These are phyloP conservation scores for Wickerhamiella sorbophila DNA, from an alignment of 805 yeast genomes.

Conservation along the genomic window DNA sequence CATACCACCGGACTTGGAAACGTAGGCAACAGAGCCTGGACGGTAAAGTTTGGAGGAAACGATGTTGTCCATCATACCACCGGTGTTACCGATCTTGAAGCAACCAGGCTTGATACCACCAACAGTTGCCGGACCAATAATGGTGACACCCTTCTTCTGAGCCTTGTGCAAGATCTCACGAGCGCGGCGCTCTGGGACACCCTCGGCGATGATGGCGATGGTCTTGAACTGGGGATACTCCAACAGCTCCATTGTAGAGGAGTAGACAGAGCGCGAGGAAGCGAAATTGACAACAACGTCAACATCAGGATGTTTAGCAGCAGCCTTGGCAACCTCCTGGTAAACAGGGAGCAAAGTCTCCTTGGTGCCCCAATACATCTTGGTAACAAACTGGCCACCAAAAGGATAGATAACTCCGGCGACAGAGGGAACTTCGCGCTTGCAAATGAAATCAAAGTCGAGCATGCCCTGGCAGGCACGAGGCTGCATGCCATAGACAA, in stretches of 20 bases:
- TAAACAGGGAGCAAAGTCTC: constrained; percentile 33
- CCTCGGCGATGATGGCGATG: constrained; percentile 36
- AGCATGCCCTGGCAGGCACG: constrained; percentile 37
- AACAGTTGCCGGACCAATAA: constrained; percentile 36
- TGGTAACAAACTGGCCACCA: constrained; percentile 33
- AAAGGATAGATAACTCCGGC: constrained; percentile 36
- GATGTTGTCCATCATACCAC: constrained; percentile 38
- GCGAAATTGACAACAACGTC: constrained; percentile 37
- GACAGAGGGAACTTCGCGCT: constrained; percentile 32
- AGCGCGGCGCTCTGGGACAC: constrained; percentile 37
- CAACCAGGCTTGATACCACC: constrained; percentile 38
- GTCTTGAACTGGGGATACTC: constrained; percentile 34
- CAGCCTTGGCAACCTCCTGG: constrained; percentile 30
- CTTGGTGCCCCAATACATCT: constrained; percentile 38
- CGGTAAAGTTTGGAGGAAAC: constrained; percentile 36
- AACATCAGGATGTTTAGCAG: constrained; percentile 32
- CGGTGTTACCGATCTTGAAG: constrained; percentile 36
- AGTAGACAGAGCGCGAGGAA: constrained; percentile 33
- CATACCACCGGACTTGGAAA: constrained; percentile 36
- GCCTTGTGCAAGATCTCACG: constrained; percentile 33
- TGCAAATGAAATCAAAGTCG: constrained; percentile 34
- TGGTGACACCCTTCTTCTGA: constrained; percentile 31
- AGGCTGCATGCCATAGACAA: constrained; percentile 33
- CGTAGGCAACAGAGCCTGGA: constrained; percentile 35
- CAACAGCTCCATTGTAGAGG: constrained; percentile 34